phyloP scores from a whole-genome alignment of 1,284 basidiomycete species.

The Taiwanofungus camphoratus region DNA sequence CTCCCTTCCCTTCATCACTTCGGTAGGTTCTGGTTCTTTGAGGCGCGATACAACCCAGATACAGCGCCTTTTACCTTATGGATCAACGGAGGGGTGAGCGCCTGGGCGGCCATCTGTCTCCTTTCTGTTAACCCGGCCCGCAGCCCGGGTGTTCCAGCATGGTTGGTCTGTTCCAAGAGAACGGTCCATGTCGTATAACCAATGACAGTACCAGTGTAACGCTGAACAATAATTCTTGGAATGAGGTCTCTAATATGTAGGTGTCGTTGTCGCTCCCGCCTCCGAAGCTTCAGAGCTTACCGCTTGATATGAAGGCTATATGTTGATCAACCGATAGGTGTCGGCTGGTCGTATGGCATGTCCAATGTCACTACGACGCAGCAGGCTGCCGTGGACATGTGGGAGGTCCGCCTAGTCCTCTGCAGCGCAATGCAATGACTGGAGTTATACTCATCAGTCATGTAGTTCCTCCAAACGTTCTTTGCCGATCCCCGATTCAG shows the following conservation, averaged over 20 bases:
- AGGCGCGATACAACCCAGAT: constrained; percentile 48
- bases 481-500: constrained; percentile 52
- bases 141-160: constrained; percentile 63
- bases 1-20: constrained; percentile 5
- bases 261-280: too few relatives aligned
- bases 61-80: constrained; percentile 56
- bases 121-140: constrained; percentile 2
- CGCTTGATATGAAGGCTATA: constrained; percentile 39
- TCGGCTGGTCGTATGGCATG: constrained; percentile 57
- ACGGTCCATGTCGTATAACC: constrained; percentile 57
- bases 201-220: constrained; percentile 48
- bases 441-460: too few relatives aligned
- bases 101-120: neutral
- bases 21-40: constrained; percentile 65
- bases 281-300: too few relatives aligned
- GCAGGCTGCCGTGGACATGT: constrained; percentile 51
- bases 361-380: constrained; percentile 44
- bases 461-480: constrained; percentile 61
- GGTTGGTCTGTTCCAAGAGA: constrained; percentile 64
- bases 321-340: constrained; percentile 60
- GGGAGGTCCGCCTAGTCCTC: constrained; percentile 37
- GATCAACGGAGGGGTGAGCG: constrained; percentile 59
- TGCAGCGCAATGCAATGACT: too few relatives aligned
- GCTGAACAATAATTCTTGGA: constrained; percentile 61
- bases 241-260: constrained; percentile 52